Base-by-base conservation (phyloP, 371 early-diverging fungal genomes). In the Mucor racemosus region DNA sequence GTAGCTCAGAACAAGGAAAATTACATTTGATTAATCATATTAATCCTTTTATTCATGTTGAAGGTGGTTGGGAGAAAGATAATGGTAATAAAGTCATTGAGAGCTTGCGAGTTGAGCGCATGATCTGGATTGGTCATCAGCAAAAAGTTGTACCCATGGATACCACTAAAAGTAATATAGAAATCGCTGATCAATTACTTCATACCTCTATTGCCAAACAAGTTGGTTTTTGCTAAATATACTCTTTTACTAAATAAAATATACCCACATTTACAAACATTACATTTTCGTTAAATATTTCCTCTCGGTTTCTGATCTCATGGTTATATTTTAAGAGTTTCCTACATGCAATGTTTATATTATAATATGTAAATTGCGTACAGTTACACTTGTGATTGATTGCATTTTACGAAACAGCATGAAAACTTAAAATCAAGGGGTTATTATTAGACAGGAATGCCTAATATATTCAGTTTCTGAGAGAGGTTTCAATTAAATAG, bases 51-150 rank as follows among this genome's bases (percentile, higher is more conserved):
- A 67, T 77, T 14, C 83, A 82, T 66, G 62, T 82, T 15, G 83
- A 82, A 73, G 83, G 83, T 10, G 83, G 83, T 13, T 75, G 77
- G 72, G 83, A 82, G 54, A 33, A 65, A 7, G 80, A 75, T 39
- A 76, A 80, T 48, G 83, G 83, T 5, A 66, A 69, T 48, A 69
- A 74, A 14, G 72, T 78, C 44, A 73, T 82, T 10, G 65, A 76
- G 5, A 62, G 67, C 26, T 59, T 82, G 17, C 21, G 68, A 59
- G 70, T 79, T 1, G 58, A 66, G 35, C 69, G 71, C 26, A 55
- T 76, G 17, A 66, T 82, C 14, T 82, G 82, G 82, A 64, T 79
- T 21, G 53, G 53, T 31, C 31, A 53, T 53, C 53, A 53, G 11
- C 31, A 31, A 13, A 53, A 31, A 21, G 31, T 0, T 31, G 68